Conservation (phyloP, 2,329 filamentous ascomycete genomes). For the Diaporthe citri region DNA sequence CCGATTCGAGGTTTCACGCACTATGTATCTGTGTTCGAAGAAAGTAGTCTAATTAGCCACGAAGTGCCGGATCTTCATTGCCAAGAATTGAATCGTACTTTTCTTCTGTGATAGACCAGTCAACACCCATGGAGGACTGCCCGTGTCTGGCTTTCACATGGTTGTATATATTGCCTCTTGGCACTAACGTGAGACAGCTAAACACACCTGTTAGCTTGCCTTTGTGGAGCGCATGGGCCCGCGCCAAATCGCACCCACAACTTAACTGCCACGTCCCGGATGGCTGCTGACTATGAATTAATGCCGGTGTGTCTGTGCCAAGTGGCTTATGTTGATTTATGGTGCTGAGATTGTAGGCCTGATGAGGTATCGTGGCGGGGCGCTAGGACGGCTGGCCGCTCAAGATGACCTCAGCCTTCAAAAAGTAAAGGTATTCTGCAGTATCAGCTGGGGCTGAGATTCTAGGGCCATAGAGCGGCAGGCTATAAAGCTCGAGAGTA, state of each 20-base stretch:
- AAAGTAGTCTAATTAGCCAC: neutral
- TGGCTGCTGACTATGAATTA: neutral
- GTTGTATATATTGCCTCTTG: neutral
- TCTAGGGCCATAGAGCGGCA: too few relatives aligned
- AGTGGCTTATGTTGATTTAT: conserved; percentile 26
- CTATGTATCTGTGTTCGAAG: neutral
- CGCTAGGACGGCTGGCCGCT: neutral
- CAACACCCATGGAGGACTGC: too few relatives aligned
- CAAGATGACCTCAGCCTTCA: conserved; percentile 18
- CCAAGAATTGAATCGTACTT: neutral
- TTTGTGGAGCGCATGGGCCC: neutral
- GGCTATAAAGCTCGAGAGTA: conserved; percentile 4
- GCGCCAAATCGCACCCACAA: neutral
- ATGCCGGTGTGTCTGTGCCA: neutral
- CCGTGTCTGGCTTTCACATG: neutral
- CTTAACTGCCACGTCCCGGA: neutral
- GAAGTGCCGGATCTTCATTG: neutral
- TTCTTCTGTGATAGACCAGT: neutral
- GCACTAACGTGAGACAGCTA: neutral
- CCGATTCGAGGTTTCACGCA: neutral
- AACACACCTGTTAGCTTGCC: neutral
- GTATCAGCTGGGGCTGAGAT: conserved; percentile 6
- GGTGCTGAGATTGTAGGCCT: neutral
- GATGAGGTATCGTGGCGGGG: conserved; percentile 2
- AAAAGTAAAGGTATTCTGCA: neutral